These are phyloP conservation scores for Debaryomyces singareniensis DNA, from an alignment of 1,139 yeast genomes.

Conservation along the genomic window DNA sequence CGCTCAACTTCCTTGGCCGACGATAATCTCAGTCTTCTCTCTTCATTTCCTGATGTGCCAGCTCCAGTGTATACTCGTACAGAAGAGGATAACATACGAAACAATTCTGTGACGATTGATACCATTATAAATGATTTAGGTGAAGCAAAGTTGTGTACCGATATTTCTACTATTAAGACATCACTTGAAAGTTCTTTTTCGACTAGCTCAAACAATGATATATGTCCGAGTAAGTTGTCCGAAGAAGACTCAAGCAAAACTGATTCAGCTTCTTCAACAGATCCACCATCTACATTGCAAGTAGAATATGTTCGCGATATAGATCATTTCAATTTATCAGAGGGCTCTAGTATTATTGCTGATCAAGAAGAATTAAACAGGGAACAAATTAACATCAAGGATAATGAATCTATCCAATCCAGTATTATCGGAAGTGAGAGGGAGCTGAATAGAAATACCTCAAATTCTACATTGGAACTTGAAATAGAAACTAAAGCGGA, in stretches of 20 bases:
- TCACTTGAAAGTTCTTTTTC: conserved; percentile 24
- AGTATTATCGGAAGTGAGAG: neutral
- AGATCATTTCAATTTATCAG: no score
- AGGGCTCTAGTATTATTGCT: neutral
- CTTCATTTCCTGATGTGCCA: conserved; percentile 29
- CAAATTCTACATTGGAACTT: neutral
- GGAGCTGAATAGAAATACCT: no score
- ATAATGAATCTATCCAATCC: neutral
- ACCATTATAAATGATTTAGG: conserved; percentile 13
- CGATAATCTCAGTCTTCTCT: conserved; percentile 29
- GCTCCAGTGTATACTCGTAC: conserved; percentile 31
- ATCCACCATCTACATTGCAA: neutral
- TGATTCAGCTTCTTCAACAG: neutral
- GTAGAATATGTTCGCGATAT: no score
- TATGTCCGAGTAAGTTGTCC: neutral
- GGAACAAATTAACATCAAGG: neutral
- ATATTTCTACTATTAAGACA: conserved; percentile 15
- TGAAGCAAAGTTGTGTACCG: conserved; percentile 1
- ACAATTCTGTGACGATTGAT: conserved; percentile 13
- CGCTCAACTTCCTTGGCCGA: conserved; percentile 30
- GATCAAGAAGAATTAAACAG: neutral
- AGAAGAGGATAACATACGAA: neutral
- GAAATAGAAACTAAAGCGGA: no score
- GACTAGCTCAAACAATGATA: conserved; percentile 4
- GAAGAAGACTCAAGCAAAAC: neutral